Evolutionary conservation across 2,329 filamentous ascomycete species (phyloP), one percentile per base, ranked within the genome.

Genomic region (Pseudonectria buxi): DNA sequence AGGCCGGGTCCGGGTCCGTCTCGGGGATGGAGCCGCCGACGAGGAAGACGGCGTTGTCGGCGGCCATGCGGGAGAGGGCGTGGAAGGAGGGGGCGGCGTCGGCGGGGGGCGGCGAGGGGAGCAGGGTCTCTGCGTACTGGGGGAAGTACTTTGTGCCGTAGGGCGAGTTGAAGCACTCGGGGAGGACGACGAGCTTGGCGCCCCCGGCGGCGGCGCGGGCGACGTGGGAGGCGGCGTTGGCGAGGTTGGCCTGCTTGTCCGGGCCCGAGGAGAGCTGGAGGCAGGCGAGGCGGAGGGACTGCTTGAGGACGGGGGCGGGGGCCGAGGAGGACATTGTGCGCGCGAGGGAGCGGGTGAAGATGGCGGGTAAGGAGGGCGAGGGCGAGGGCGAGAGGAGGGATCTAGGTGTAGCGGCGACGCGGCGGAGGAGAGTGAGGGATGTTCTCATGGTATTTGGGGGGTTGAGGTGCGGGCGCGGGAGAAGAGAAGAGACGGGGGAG

Each of bases 91-190:
- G 89, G 4, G 85, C 83, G 52, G 83, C 76, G 30, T 77, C 73
- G 41, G 68, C 58, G 4, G 79, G 68, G 0, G 88, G 86, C 18
- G 87, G 86, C 3, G 79, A 82, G 1, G 87, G 86, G 32, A 68
- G 64, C n/a, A 96, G 79, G 2, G 78, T 82, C 64, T 98, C 92
- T 48, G 92, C 89, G 62, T 96, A 96, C 42, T 81, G 76, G 35
- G 89, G 83, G 65, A 98, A 98, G 71, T 82, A 89, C 55, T 87
- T 62, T 47, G 81, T 88, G 48, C 92, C 92, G 64, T 98, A 98
- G 7, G 92, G 92, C 28, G 86, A 94, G 70, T 98, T 98, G 78
- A 98, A 98, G 72, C 92, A 98, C 68, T 98, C 92, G 25, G 92
- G 92, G 13, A 98, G 76, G 24, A 96, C 87, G 46, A 96, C 81